phyloP scores from a whole-genome alignment of 1,284 basidiomycete genomes.

The Cryptococcus hybrid region DNA sequence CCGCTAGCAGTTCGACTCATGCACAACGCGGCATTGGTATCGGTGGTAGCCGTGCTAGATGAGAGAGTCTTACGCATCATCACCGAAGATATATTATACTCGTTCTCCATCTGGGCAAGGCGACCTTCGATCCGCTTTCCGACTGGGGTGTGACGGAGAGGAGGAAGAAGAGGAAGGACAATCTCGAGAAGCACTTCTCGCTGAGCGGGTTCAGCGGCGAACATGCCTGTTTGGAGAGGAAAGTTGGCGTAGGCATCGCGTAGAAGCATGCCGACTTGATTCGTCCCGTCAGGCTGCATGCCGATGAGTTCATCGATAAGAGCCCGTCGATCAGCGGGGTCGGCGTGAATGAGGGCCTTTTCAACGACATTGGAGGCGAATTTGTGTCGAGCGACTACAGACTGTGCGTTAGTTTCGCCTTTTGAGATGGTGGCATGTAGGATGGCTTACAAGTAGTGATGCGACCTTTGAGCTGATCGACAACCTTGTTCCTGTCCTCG shows the following conservation, averaged over 20 bases:
- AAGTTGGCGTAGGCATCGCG: constrained; percentile 45
- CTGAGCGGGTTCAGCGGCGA: constrained; percentile 29
- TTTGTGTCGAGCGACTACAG: constrained; percentile 74
- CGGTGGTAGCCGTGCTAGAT: constrained; percentile 4
- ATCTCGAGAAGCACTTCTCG: constrained; percentile 35
- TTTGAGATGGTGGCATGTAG: neutral
- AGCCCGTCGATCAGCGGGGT: constrained; percentile 60
- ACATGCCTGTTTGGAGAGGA: constrained; percentile 39
- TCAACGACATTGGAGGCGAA: constrained; percentile 98
- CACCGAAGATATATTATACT: constrained; percentile 2
- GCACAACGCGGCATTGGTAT: constrained; percentile 3
- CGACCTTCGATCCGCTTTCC: constrained; percentile 37
- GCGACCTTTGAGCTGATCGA: constrained; percentile 71
- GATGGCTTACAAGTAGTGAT: constrained; percentile 59
- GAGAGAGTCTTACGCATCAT: constrained; percentile 6
- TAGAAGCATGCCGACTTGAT: constrained; percentile 29
- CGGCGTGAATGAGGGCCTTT: constrained; percentile 74
- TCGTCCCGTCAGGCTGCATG: constrained; percentile 23
- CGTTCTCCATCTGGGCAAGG: constrained; percentile 24
- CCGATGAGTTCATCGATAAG: constrained; percentile 73
- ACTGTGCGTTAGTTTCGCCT: neutral
- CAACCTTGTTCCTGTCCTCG: constrained; percentile 67
- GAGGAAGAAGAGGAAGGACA: constrained; percentile 31
- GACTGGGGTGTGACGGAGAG: constrained; percentile 39
- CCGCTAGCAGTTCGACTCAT: constrained; percentile 10